phyloP scores from a whole-genome alignment of 2,329 filamentous ascomycete genomes.

The Hyphodiscus sp. region DNA sequence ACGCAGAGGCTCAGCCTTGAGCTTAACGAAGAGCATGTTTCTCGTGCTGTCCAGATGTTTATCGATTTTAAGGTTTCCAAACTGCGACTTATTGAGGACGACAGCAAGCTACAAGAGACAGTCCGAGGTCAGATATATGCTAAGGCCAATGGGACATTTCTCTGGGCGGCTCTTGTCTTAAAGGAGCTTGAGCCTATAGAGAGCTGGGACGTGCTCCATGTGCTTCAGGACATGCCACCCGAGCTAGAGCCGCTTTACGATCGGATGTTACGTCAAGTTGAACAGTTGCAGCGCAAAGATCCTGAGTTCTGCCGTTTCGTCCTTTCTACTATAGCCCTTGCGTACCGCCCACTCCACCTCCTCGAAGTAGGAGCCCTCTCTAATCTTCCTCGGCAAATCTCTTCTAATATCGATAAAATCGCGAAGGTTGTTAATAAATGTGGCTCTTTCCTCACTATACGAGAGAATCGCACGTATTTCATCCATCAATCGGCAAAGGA shows the following conservation, averaged over 20 bases:
- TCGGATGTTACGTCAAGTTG: slow-evolving; percentile 27
- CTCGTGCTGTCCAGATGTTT: slow-evolving; percentile 32
- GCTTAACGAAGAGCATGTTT: slow-evolving; percentile 31
- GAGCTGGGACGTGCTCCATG: slow-evolving; percentile 1
- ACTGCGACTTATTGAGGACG: slow-evolving; percentile 17
- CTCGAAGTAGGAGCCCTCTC: slow-evolving; percentile 15
- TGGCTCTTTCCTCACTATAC: slow-evolving; percentile 30
- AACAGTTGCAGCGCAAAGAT: slow-evolving; percentile 2
- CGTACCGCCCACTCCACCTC: slow-evolving; percentile 20
- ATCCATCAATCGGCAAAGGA: slow-evolving; percentile 31
- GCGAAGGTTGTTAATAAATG: slow-evolving; percentile 23
- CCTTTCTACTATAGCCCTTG: slow-evolving; percentile 11
- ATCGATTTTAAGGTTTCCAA: slow-evolving; percentile 31
- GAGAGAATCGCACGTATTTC: slow-evolving; percentile 21
- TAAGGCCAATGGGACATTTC: slow-evolving; percentile 36
- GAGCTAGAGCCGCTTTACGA: slow-evolving; percentile 24
- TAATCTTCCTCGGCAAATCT: slow-evolving; percentile 10
- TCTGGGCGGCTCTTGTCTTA: slow-evolving; percentile 39
- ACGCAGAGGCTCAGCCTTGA: slow-evolving; percentile 32
- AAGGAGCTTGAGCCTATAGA: slow-evolving; percentile 14
- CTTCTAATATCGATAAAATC: slow-evolving; percentile 30
- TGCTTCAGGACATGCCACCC: slow-evolving; percentile 22
- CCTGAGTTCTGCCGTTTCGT: slow-evolving; percentile 16
- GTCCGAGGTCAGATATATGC: slow-evolving; percentile 16
- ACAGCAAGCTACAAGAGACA: slow-evolving; percentile 2